Evolutionary conservation across 345 rosid species (phyloP).

Genomic region (Hypericum androsaemum): DNA sequence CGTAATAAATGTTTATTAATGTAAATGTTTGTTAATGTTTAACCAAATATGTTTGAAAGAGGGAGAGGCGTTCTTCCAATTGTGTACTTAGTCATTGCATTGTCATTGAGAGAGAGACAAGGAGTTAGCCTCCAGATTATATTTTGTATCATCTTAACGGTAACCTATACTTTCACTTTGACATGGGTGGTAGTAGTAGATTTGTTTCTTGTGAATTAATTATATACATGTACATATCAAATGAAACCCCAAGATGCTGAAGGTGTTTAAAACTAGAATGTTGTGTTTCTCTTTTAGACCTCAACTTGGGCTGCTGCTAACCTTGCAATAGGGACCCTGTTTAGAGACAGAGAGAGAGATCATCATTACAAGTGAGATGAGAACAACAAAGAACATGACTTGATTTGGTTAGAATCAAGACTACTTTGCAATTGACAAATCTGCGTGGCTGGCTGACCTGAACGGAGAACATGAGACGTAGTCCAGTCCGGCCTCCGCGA

Average conservation of each 20-base stretch:
- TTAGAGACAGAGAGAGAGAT: not conserved
- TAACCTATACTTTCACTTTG: too few species aligned
- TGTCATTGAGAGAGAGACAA: too few species aligned
- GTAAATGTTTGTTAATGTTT: too few species aligned
- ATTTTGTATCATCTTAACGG: too few species aligned
- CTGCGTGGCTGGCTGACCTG: slow-evolving; percentile 33
- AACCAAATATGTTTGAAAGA: too few species aligned
- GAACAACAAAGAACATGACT: not conserved
- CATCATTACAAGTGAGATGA: not conserved
- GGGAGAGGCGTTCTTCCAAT: too few species aligned
- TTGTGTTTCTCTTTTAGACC: slow-evolving; percentile 16
- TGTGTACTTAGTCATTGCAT: too few species aligned
- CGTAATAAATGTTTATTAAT: too few species aligned
- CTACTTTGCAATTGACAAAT: not conserved
- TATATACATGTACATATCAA: not conserved
- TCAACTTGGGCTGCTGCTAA: slow-evolving; percentile 86
- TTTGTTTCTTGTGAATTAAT: not conserved
- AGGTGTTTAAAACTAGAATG: too few species aligned
- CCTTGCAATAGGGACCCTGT: slow-evolving; percentile 92
- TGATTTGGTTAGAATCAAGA: not conserved
- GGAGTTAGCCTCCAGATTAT: too few species aligned
- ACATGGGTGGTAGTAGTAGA: too few species aligned
- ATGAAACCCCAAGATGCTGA: not conserved
- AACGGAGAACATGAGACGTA: slow-evolving; percentile 96
- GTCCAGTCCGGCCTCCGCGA: slow-evolving; percentile 79